Evolutionary conservation across 106 monocot genomes (phyloP).

Genomic region (Phalaenopsis equestris): DNA sequence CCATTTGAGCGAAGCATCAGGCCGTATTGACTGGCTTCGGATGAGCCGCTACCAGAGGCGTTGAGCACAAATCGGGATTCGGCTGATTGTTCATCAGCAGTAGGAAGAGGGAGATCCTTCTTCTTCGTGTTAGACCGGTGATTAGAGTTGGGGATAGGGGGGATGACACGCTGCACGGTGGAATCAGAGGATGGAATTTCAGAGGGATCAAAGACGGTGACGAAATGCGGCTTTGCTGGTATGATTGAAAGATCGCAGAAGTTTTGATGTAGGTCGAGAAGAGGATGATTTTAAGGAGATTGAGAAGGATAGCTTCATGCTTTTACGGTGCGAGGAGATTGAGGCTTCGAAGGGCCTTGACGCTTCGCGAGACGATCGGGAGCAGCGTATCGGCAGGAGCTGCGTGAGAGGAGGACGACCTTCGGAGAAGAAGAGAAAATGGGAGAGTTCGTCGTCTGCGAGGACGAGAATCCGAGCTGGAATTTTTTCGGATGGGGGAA

Average conservation of each 20-base stretch:
- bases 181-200: slow-evolving; percentile 26
- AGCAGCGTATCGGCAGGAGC: no score
- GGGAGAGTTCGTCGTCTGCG: no score
- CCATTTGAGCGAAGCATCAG: slow-evolving; percentile 45
- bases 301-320: slow-evolving; percentile 87
- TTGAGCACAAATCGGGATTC: slow-evolving; percentile 45
- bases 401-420: no score
- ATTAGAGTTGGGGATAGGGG: slow-evolving; percentile 67
- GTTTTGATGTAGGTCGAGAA: slow-evolving; percentile 12
- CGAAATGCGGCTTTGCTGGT: slow-evolving; percentile 30
- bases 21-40: slow-evolving; percentile 40
- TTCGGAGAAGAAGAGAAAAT: no score
- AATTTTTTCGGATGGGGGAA: no score
- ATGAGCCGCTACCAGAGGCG: slow-evolving; percentile 11
- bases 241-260: slow-evolving; percentile 7
- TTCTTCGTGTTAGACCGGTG: slow-evolving; percentile 30
- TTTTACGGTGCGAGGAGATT: background rate
- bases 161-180: slow-evolving; percentile 24
- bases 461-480: no score
- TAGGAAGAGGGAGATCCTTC: slow-evolving; percentile 44
- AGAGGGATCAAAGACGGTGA: slow-evolving; percentile 84
- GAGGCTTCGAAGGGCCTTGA: no score
- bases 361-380: no score
- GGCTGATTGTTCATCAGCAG: slow-evolving; percentile 14
- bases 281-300: slow-evolving; percentile 31